Evolutionary conservation across 306 rosid species (phyloP).

Genomic region (Quercus agrifolia): DNA sequence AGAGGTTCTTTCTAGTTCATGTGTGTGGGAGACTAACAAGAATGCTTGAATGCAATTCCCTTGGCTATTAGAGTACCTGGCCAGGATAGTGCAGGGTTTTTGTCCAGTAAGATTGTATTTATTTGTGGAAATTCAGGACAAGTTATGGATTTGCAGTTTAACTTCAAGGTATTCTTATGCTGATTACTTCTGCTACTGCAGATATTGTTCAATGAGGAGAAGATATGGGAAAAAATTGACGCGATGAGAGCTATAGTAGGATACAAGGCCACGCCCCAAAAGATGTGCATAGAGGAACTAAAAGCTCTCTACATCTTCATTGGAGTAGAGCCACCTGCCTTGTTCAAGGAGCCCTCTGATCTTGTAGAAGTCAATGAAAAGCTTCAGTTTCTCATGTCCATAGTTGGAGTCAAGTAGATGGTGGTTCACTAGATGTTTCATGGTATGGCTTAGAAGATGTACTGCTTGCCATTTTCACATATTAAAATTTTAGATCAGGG

Average conservation of each 20-base stretch:
- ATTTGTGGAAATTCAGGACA: not conserved
- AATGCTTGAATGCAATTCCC: too few relatives aligned
- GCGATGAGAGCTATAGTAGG: conserved; percentile 55
- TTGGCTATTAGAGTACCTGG: too few relatives aligned
- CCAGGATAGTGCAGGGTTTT: too few relatives aligned
- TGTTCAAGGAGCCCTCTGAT: conserved; percentile 27
- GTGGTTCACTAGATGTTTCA: not conserved
- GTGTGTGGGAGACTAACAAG: too few relatives aligned
- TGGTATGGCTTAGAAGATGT: not conserved
- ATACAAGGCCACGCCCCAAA: conserved; percentile 35
- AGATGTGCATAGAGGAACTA: conserved; percentile 55
- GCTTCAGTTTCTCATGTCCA: conserved; percentile 71
- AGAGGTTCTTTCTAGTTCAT: too few relatives aligned
- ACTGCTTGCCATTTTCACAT: too few relatives aligned
- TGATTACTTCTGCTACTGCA: conserved; percentile 23
- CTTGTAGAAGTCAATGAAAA: conserved; percentile 36
- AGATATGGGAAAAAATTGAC: conserved; percentile 48
- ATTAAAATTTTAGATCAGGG: not conserved
- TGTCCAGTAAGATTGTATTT: not conserved
- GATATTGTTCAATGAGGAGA: conserved; percentile 38
- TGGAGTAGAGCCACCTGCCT: conserved; percentile 65
- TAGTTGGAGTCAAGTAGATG: conserved; percentile 62
- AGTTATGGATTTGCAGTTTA: not conserved
- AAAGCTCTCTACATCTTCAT: conserved; percentile 69
- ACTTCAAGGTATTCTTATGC: not conserved